Base-by-base conservation (phyloP, 106 monocot genomes). In the Hemerocallis citrina region DNA sequence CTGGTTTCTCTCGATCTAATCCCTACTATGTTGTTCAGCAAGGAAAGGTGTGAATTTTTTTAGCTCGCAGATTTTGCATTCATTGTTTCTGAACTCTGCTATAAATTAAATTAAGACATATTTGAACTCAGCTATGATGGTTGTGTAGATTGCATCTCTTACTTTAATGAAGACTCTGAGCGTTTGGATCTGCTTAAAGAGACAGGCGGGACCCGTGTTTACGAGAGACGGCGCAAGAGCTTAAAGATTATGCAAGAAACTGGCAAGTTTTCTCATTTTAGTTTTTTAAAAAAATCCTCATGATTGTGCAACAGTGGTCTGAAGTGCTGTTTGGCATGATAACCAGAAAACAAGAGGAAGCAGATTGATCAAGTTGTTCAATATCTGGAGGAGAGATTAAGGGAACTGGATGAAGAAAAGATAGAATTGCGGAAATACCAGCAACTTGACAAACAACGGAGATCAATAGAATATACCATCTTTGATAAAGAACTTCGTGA, bases 231-330 rank as follows among this genome's bases (percentile, higher is more conserved):
- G 70, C 73, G 86, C 21, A 87, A 96, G 71, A 96, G 96, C 63
- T 82, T 96, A 72, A 96, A 96, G 62, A 96, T 96, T 59, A 96
- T 96, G 96, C 86, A 84, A 76, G 96, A 96, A 82, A 96, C 96
- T 57, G 96, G 96, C 48, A 84, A 81, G 69, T 78, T 1, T 9
- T n/a, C n/a, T 64, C 5, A 36, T 6, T n/a, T 57, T 61, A 27
- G n/a, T n/a, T 59, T 52, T 11, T 12, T 11, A 65, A 35, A 38
- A 17, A 64, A 33, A 12, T 64, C 22, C 13, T 55, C 21, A 36
- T 60, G 37, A 54, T 20, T 52, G 30, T 16, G 10, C 39, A 5
- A 49, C 41, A 9, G 25, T 37, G 35, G 13, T 46, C 25, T 37
- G 33, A 43, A 22, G 54, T 7, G 20, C 7, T 6, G 15, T 55